phyloP scores from a whole-genome alignment of 2,329 filamentous ascomycete species.

The Claviceps paspali region DNA sequence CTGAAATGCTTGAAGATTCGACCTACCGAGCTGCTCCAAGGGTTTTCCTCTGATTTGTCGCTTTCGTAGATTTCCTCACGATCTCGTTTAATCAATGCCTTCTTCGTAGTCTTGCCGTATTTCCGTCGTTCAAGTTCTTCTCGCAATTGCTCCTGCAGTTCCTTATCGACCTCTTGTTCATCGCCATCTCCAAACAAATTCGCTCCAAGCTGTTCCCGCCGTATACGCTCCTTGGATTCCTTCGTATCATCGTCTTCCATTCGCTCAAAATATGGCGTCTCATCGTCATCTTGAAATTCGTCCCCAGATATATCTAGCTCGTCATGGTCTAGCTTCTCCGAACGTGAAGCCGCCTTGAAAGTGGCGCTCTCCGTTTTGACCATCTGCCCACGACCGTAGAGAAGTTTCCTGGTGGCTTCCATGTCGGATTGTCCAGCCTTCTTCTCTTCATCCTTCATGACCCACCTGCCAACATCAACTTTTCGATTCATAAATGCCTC shows the following conservation, averaged over 20 bases:
- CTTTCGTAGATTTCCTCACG: slow-evolving; percentile 76
- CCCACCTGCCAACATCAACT: slow-evolving; percentile 63
- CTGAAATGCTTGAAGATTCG: background rate
- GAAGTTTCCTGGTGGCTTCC: slow-evolving; percentile 37
- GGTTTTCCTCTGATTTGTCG: slow-evolving; percentile 36
- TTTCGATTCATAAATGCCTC: slow-evolving; percentile 74
- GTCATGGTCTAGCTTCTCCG: slow-evolving; percentile 54
- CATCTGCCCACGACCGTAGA: slow-evolving; percentile 38
- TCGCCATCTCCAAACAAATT: slow-evolving; percentile 63
- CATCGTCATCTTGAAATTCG: slow-evolving; percentile 81
- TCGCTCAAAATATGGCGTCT: slow-evolving; percentile 56
- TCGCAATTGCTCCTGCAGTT: slow-evolving; percentile 53
- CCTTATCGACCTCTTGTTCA: slow-evolving; percentile 58
- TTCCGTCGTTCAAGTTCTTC: slow-evolving; percentile 55
- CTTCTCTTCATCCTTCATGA: slow-evolving; percentile 53
- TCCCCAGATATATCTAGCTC: slow-evolving; percentile 53
- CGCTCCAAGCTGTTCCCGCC: slow-evolving; percentile 69
- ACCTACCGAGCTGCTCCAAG: slow-evolving; percentile 24
- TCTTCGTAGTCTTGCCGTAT: slow-evolving; percentile 62
- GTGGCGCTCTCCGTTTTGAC: slow-evolving; percentile 55
- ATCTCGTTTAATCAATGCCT: slow-evolving; percentile 71
- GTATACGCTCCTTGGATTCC: slow-evolving; percentile 55
- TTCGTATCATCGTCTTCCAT: slow-evolving; percentile 73
- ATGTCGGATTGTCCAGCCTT: slow-evolving; percentile 41
- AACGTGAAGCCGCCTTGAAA: slow-evolving; percentile 43